A percentile compares a stretch with the other conserved stretches of the same genome.
Conservation (phyloP, 192 early-diverging fungal species). For the Gigaspora rosea region DNA sequence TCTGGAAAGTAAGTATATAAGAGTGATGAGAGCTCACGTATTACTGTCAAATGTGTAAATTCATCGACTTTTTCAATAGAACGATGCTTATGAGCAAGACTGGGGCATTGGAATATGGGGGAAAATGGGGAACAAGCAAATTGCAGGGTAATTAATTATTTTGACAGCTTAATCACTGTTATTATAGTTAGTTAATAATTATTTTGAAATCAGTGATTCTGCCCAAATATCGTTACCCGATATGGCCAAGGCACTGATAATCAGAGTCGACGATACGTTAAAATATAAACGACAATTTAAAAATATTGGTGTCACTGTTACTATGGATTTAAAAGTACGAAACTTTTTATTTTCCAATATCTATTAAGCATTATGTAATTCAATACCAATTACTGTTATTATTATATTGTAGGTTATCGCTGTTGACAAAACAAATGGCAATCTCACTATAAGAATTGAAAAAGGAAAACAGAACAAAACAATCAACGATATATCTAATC, state of each 20-base stretch:
- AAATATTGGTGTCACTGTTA: neutral
- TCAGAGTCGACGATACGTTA: neutral
- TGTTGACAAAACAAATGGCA: conserved; percentile 6
- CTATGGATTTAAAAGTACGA: conserved; percentile 1
- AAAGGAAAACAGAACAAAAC: neutral
- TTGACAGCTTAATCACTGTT: neutral
- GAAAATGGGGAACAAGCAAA: neutral
- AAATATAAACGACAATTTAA: conserved; percentile 15
- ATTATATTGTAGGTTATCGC: neutral
- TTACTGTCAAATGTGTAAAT: neutral
- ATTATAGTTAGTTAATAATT: neutral
- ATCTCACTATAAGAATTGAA: neutral
- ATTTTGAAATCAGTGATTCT: conserved; percentile 11
- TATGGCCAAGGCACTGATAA: neutral
- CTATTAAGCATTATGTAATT: neutral
- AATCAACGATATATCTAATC: conserved; percentile 34
- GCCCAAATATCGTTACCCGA: conserved; percentile 9
- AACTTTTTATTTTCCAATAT: neutral
- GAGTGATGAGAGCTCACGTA: neutral
- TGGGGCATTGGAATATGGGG: conserved; percentile 4
- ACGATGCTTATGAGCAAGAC: conserved; percentile 8
- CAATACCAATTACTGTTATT: neutral
- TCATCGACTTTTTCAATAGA: neutral
- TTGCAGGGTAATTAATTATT: conserved; percentile 16
- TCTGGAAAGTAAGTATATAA: neutral